Evolutionary conservation across 2,329 filamentous ascomycete genomes (phyloP), one percentile per base, ranked within the genome.

Genomic region (Rhynchosporium secalis): DNA sequence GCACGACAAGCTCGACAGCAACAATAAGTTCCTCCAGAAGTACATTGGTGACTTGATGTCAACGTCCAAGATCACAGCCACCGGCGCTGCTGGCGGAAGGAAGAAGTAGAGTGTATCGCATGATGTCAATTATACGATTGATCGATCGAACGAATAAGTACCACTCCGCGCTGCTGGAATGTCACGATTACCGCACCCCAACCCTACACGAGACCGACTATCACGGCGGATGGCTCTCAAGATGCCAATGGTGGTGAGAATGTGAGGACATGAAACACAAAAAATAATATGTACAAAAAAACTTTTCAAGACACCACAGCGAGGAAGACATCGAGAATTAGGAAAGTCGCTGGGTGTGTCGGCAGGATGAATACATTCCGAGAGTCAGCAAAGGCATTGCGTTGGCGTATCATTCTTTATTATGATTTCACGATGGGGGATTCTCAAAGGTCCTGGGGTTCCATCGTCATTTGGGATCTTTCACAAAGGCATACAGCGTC

Each of bases 11-110:
- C 86, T 99, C 60, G 93, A 98, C 76, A 95, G 85, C 76, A 93
- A 97, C 76, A 99, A 99, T 82, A 94, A 92, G 72, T 97, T 98
- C 73, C 79, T 99, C 54, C 94, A 98, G 76, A 96, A 96, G 76
- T 98, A 98, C 75, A 98, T 98, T 72, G 94, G 94, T 68, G 94
- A 96, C 73, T 82, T 98, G 60, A 98, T 96, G 85, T 91, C 91
- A 69, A 89, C 87, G n/a, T 87, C 85, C 74, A 89, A 89, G 73
- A 89, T 90, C 69, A 89, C 86, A 0, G 81, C 86, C 20, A 72
- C 71, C 7, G 72, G 72, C 29, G 69, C 69, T 33, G 67, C 68
- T 9, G 66, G 66, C 28, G 63, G 69, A 26, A 59, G 71, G 56
- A 72, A 70, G 65, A 73, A 72, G 56, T 62, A 54, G 33, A 46